Evolutionary conservation across 306 rosid genomes (phyloP).

Genomic region (Vigna reflexopilosa): DNA sequence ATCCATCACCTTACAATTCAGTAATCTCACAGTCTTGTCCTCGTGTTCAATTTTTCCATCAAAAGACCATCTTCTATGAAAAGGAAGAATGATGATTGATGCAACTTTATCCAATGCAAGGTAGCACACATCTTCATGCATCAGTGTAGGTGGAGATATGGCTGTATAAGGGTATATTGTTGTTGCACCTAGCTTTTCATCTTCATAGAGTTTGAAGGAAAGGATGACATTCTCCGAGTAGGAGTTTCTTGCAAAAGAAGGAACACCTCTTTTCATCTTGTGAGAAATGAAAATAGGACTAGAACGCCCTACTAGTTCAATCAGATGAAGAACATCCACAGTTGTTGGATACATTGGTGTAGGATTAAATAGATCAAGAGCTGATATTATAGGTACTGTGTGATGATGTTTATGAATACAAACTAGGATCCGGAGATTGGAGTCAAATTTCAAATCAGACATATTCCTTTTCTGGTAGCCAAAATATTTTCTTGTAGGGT

Average conservation of each 20-base stretch:
- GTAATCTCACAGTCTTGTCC: slow-evolving; percentile 47
- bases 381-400: slow-evolving; percentile 35
- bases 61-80: slow-evolving; percentile 55
- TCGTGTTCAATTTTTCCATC: slow-evolving; percentile 55
- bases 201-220: slow-evolving; percentile 38
- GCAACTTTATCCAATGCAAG: slow-evolving; percentile 58
- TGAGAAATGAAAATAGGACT: slow-evolving; percentile 57
- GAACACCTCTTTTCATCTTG: slow-evolving; percentile 36
- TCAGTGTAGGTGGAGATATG: slow-evolving; percentile 50
- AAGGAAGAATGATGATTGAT: slow-evolving; percentile 58
- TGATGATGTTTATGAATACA: slow-evolving; percentile 58
- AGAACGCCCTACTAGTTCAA: slow-evolving; percentile 53
- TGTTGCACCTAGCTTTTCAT: slow-evolving; percentile 44
- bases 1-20: slow-evolving; percentile 53
- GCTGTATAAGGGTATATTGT: slow-evolving; percentile 52
- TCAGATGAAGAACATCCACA: slow-evolving; percentile 57
- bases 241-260: slow-evolving; percentile 5
- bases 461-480: slow-evolving; percentile 53
- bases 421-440: slow-evolving; percentile 42
- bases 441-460: slow-evolving; percentile 35
- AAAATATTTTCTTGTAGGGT: slow-evolving; percentile 59
- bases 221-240: slow-evolving; percentile 52
- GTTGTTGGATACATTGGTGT: slow-evolving; percentile 29
- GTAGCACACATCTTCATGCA: slow-evolving; percentile 66
- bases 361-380: slow-evolving; percentile 53